Evolutionary conservation across 176 grass and related monocot species (phyloP), one percentile per base, ranked within the genome.

Genomic region (Ensete ventricosum): DNA sequence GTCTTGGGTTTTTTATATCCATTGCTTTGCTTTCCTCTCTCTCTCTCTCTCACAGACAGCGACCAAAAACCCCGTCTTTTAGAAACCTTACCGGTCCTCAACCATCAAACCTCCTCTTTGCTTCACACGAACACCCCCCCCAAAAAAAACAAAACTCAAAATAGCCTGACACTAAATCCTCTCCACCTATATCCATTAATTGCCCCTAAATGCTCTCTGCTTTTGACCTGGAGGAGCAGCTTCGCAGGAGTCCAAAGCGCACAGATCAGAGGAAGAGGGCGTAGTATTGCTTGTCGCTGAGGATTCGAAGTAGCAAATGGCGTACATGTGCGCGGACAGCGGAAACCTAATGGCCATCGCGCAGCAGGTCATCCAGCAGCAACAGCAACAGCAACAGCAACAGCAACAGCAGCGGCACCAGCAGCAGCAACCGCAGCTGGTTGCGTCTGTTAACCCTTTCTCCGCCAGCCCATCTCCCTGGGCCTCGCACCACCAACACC

Each of bases 271-370:
- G 14, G 55, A 58, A 43, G 34, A 43, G 17, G 9, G 55, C 11
- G 55, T 58, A 58, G 17, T 58, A 58, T 14, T 58, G 14, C 55
- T 58, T 11, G 14, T 17, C 1, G 1, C 17, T 12, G 11, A 72
- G 64, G 2, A 19, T 52, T 22, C 12, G 48, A 54, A n/a, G 78
- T 54, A 69, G 24, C 58, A 43, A 43, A 96, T 96, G 92, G 89
- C 92, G 75, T 96, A 88, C 83, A 96, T 96, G 93, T 96, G 95
- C 81, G 85, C 95, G 5, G 95, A 99, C 80, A 99, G 95, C 68
- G 95, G 95, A 73, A 99, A 99, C 82, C 90, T 99, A 62, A 99
- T 99, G 95, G 95, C 95, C 84, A 99, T 99, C 82, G 95, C 95
- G 27, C 95, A 99, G 78, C 95, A 99, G 78, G 95, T 99, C 29